phyloP scores from a whole-genome alignment of 2,329 filamentous ascomycete genomes.

The Fusarium sp. region DNA sequence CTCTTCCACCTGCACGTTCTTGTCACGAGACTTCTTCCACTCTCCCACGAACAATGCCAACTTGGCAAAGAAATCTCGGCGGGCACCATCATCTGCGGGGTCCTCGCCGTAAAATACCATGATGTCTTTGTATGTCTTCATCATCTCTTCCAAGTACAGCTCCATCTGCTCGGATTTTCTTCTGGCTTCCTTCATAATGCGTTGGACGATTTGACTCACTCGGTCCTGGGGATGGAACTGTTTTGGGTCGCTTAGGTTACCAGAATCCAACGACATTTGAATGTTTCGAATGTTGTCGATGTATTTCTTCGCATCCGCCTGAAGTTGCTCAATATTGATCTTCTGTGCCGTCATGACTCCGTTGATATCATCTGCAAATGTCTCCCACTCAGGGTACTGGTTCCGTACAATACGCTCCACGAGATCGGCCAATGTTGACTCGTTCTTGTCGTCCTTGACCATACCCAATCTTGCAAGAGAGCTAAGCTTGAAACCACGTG shows the following conservation, averaged over 20 bases:
- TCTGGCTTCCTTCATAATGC: slow-evolving; percentile 95
- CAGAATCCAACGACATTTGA: slow-evolving; percentile 88
- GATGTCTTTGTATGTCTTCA: slow-evolving; percentile 90
- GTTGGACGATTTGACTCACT: slow-evolving; percentile 88
- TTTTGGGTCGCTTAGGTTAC: slow-evolving; percentile 94
- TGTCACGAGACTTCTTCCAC: slow-evolving; percentile 96
- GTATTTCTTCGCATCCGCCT: slow-evolving; percentile 87
- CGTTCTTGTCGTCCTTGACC: slow-evolving; percentile 99
- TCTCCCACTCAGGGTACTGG: slow-evolving; percentile 96
- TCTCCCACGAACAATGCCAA: slow-evolving; percentile 88
- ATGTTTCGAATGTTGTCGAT: slow-evolving; percentile 95
- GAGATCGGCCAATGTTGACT: slow-evolving; percentile 93
- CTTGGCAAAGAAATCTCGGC: slow-evolving; percentile 95
- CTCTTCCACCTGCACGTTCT: slow-evolving; percentile 88
- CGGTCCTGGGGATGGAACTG: slow-evolving; percentile 98
- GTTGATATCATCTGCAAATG: slow-evolving; percentile 83
- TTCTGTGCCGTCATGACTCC: slow-evolving; percentile 85
- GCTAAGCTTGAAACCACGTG: slow-evolving; percentile 95
- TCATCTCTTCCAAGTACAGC: slow-evolving; percentile 93
- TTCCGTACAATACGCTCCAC: slow-evolving; percentile 96
- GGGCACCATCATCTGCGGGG: slow-evolving; percentile 87
- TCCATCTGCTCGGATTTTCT: slow-evolving; percentile 96
- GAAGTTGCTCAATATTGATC: slow-evolving; percentile 93
- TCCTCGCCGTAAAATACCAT: slow-evolving; percentile 98
- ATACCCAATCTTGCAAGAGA: slow-evolving; percentile 92